Percentiles rank a stretch among this genome's conserved stretches.
Evolutionary conservation across 1,284 basidiomycete species (phyloP).

Genomic region (Boletus smithii): DNA sequence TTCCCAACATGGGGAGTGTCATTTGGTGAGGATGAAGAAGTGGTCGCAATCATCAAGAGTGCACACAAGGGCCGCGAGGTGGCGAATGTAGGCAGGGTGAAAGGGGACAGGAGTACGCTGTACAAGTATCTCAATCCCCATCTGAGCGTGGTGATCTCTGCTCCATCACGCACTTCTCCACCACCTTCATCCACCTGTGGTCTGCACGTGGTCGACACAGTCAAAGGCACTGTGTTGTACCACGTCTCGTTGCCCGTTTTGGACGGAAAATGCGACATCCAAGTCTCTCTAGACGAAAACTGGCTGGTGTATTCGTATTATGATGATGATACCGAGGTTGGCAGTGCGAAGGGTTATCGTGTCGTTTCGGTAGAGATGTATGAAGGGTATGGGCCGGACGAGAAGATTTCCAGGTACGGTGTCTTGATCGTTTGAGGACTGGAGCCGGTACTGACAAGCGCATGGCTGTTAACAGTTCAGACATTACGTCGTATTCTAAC

Average conservation of each 20-base stretch:
- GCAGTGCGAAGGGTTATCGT: slow-evolving; percentile 60
- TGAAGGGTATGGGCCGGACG: slow-evolving; percentile 63
- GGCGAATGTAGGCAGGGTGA: slow-evolving; percentile 79
- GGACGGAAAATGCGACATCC: slow-evolving; percentile 56
- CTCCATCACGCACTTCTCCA: slow-evolving; percentile 18
- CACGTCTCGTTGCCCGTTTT: slow-evolving; percentile 50
- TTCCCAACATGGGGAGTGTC: slow-evolving; percentile 66
- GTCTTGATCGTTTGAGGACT: neutral
- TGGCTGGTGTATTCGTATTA: slow-evolving; percentile 91
- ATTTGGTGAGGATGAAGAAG: slow-evolving; percentile 51
- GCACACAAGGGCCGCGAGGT: slow-evolving; percentile 46
- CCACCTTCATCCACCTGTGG: slow-evolving; percentile 41
- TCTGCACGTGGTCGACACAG: slow-evolving; percentile 74
- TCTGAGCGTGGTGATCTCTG: slow-evolving; percentile 65
- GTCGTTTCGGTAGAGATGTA: slow-evolving; percentile 85
- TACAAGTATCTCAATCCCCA: slow-evolving; percentile 96
- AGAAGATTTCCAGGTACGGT: slow-evolving; percentile 66
- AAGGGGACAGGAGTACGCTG: slow-evolving; percentile 83
- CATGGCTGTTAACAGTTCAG: slow-evolving; percentile 53
- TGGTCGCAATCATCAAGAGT: slow-evolving; percentile 49
- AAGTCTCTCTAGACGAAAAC: slow-evolving; percentile 79
- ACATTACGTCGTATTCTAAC: slow-evolving; percentile 65
- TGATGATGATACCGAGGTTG: slow-evolving; percentile 52
- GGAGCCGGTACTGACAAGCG: slow-evolving; percentile 3
- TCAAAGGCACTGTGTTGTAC: slow-evolving; percentile 77